Evolutionary conservation across 2,329 filamentous ascomycete genomes (phyloP), one percentile per base, ranked within the genome.

Genomic region (Elsinoe batatas): DNA sequence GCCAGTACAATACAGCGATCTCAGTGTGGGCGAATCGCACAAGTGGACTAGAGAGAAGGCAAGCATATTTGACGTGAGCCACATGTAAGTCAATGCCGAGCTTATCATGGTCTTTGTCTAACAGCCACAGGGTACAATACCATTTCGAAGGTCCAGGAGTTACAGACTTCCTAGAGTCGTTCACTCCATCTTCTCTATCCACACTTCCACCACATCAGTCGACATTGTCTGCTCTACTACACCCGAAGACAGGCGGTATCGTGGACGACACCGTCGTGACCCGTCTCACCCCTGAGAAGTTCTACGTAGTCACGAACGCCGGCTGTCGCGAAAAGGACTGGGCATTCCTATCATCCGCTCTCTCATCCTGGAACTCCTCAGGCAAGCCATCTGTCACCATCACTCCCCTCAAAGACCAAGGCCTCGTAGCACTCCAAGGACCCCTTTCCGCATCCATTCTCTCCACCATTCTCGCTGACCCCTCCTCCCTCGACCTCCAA

Each of bases 281-380:
- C 5, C 81, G 86, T 59, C 77, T 95, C n/a, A 79, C 76, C 22
- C 77, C 79, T 56, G 81, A 89, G 57, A 63, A 62, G 30, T 97
- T 91, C 76, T 95, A 96, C 72, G 83, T 97, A 57, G 93, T 98
- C 59, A 95, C 91, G 61, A 98, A 98, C 69, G 93, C 91, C 22
- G 93, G 83, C 36, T 95, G 91, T 71, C 80, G 90, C 54, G 85
- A 90, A 46, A 96, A 96, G 74, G 91, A 97, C 71, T 76, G 87
- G 58, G 79, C 77, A 53, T 97, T 91, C 71, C 73, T 98, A 17
- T 76, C 76, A 43, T 75, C 81, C 58, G 81, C 95, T 69, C 78
- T 96, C 53, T 74, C 76, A 10, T 73, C 74, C 44, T 84, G 82
- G 71, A 73, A 74, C 61, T 77, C 79, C 59, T 76, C 77, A 38